Base-by-base conservation (phyloP, 305 asterid genomes). In the Petunia hybrid region DNA sequence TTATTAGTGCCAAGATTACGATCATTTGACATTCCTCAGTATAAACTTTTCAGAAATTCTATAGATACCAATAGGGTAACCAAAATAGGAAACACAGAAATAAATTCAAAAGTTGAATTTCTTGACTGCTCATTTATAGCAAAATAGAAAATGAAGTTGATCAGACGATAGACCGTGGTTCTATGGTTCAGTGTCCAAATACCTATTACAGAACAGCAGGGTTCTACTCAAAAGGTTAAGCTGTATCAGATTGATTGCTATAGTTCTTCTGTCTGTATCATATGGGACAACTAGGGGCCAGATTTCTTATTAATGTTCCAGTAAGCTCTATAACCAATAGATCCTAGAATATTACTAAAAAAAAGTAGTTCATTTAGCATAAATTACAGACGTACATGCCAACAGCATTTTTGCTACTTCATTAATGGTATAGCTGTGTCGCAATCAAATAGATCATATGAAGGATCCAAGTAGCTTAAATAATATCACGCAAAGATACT, bases 181-280 rank as follows among this genome's bases (percentile, higher is more conserved):
- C 48, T 51, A 36, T 46, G 61, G 61, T 73, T 36, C 36, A 73
- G 78, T 2, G 36, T 73, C 78, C 45, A 73, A 13, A 51, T 73
- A 36, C 36, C 31, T 73, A 73, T 35, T 12, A 35, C 36, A 51
- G 63, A 73, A 73, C 78, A 73, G 63, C 45, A 46, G 6, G 43
- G 22, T 71, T 71, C 62, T 73, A 51, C 60, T 35, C 1, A 51
- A 73, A 71, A 13, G 4, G 63, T 13, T 51, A 36, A 73, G 13
- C 4, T 73, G 46, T 46, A 70, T 73, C 51, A 51, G 61, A 73
- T 73, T 51, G 78, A 73, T 51, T 51, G 78, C 78, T 38, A 36
- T 41, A 73, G 35, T 36, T 51, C 63, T 51, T 73, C 63, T 51
- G 78, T 53, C 12, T 73, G 63, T 6, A 73, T 73, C 63, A 73